These are phyloP conservation scores for Neocatenulostroma microsporum DNA, from an alignment of 2,329 filamentous ascomycete genomes.

Conservation along the genomic window DNA sequence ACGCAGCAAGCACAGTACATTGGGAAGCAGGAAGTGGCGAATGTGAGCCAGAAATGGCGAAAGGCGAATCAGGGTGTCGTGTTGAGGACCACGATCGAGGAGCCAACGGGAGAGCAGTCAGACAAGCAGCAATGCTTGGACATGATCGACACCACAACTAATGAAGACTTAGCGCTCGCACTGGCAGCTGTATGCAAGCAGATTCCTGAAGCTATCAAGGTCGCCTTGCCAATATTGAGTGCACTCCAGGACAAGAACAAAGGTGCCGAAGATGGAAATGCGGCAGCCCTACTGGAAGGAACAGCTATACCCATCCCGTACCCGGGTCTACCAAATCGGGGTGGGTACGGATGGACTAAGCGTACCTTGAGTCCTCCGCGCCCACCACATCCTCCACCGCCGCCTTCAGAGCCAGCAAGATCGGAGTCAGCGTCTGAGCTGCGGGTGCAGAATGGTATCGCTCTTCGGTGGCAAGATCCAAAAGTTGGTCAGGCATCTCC, in stretches of 20 bases:
- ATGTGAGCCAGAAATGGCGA: constrained; percentile 15
- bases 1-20: constrained; percentile 14
- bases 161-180: constrained; percentile 11
- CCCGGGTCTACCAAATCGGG: constrained; percentile 7
- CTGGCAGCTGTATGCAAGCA: constrained; percentile 16
- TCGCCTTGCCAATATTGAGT: constrained; percentile 12
- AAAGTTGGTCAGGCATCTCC: not conserved
- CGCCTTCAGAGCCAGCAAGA: not conserved
- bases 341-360: too few relatives aligned
- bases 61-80: constrained; percentile 14
- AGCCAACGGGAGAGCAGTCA: constrained; percentile 12
- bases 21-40: constrained; percentile 16
- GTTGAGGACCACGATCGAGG: constrained; percentile 12
- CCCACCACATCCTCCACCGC: not conserved
- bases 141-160: constrained; percentile 12
- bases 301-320: constrained; percentile 9
- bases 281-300: constrained; percentile 9
- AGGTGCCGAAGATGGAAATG: not conserved
- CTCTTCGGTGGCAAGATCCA: not conserved
- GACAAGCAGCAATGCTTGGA: constrained; percentile 12
- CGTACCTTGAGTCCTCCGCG: too few relatives aligned
- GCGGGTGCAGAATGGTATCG: not conserved
- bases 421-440: not conserved
- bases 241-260: constrained; percentile 1
- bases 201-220: constrained; percentile 13